Conservation (phyloP, 1,284 basidiomycete genomes). For the Ganoderma sinense region DNA sequence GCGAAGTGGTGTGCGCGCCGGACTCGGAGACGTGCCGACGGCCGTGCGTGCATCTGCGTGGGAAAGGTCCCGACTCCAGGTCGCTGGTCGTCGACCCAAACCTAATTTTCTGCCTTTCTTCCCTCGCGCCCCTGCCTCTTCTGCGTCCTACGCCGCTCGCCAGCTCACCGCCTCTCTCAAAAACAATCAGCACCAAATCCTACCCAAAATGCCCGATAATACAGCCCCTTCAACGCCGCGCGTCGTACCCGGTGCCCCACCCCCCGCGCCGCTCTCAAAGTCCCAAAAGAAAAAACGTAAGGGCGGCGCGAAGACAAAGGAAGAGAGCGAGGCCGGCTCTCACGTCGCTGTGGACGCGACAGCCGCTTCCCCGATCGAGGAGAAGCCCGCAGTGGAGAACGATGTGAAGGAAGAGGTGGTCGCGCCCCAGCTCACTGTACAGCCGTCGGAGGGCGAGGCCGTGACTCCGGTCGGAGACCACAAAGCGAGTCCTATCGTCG, state of each 20-base stretch:
- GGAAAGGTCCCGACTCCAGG: constrained; percentile 28
- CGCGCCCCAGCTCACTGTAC: constrained; percentile 54
- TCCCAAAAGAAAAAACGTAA: constrained; percentile 76
- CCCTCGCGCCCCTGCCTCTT: constrained; percentile 11
- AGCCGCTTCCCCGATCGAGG: constrained; percentile 59
- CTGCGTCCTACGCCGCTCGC: constrained; percentile 1
- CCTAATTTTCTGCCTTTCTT: constrained; percentile 7
- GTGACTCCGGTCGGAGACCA: constrained; percentile 51
- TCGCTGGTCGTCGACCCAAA: constrained; percentile 16
- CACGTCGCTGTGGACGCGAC: constrained; percentile 48
- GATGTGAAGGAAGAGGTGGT: constrained; percentile 59
- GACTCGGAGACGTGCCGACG: neutral
- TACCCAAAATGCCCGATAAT: constrained; percentile 52
- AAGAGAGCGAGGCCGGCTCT: constrained; percentile 30
- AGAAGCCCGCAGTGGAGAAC: constrained; percentile 55
- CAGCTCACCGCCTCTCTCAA: constrained; percentile 7
- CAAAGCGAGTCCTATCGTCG: constrained; percentile 74
- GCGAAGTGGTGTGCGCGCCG: neutral
- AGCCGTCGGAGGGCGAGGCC: constrained; percentile 44
- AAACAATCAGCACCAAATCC: neutral
- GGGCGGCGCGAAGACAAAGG: constrained; percentile 48
- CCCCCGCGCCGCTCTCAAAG: constrained; percentile 62
- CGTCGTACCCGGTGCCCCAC: constrained; percentile 77
- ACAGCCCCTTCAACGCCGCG: constrained; percentile 49
- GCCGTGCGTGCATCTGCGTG: constrained; percentile 20